Evolutionary conservation across 2,329 filamentous ascomycete genomes (phyloP).

Genomic region (Ceratocystis smalleyi): DNA sequence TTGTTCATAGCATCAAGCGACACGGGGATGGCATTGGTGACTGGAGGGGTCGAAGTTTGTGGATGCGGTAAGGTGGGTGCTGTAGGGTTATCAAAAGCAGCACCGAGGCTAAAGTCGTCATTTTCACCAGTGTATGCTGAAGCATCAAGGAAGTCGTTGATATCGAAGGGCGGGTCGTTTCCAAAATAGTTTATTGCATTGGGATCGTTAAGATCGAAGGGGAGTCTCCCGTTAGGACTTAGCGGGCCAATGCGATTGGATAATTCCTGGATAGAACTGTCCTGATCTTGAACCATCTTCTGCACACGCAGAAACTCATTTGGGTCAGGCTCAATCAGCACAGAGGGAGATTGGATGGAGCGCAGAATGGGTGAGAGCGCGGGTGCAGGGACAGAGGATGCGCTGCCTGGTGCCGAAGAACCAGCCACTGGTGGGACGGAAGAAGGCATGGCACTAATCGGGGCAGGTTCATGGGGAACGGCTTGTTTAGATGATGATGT

Average conservation of each 20-base stretch:
- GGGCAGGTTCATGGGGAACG: constrained; percentile 17
- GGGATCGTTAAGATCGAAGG: constrained; percentile 41
- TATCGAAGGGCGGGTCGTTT: constrained; percentile 26
- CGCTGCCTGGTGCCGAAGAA: constrained; percentile 19
- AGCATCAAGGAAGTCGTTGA: constrained; percentile 27
- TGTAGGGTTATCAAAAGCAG: constrained; percentile 9
- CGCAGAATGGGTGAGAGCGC: constrained; percentile 38
- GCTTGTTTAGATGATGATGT: constrained; percentile 20
- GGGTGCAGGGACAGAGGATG: constrained; percentile 18
- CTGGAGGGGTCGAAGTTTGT: neutral
- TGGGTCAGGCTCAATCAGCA: constrained; percentile 51
- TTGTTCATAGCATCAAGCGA: neutral
- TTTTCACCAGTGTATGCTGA: constrained; percentile 28
- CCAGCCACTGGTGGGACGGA: constrained; percentile 3
- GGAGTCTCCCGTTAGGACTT: constrained; percentile 64
- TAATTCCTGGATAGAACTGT: constrained; percentile 59
- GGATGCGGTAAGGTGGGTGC: neutral
- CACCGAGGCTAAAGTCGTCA: constrained; percentile 26
- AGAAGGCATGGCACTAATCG: constrained; percentile 2
- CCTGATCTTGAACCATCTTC: constrained; percentile 64
- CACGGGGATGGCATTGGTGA: neutral
- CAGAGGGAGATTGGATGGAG: constrained; percentile 36
- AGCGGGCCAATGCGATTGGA: constrained; percentile 61
- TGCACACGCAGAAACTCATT: constrained; percentile 65
- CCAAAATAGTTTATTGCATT: constrained; percentile 22